Evolutionary conservation across 306 rosid species (phyloP).

Genomic region (Cicer pinnatifidum): DNA sequence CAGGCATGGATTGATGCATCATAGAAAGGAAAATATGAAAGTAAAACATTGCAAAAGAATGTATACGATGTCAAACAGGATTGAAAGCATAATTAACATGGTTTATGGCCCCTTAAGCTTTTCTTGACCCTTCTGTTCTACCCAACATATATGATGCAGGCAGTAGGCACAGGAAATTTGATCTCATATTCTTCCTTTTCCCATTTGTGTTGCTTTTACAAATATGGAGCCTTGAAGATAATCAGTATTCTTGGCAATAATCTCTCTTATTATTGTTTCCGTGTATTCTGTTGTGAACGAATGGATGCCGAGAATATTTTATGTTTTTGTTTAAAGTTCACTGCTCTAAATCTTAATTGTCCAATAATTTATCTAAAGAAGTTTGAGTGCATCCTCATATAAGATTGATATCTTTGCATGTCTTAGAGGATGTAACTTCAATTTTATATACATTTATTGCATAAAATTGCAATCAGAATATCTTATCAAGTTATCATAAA

Average conservation of each 20-base stretch:
- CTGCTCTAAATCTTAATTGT: not conserved
- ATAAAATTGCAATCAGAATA: constrained; percentile 8
- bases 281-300: not conserved
- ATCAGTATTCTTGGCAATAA: not conserved
- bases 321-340: constrained; percentile 15
- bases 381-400: constrained; percentile 15
- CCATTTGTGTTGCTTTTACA: constrained; percentile 9
- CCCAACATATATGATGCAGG: not conserved
- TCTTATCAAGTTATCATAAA: too few species aligned
- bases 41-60: not conserved
- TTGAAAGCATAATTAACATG: constrained; percentile 2
- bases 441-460: constrained; percentile 22
- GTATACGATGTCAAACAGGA: constrained; percentile 8
- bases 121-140: not conserved
- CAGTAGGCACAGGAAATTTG: not conserved
- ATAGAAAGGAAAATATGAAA: not conserved
- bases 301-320: not conserved
- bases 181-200: not conserved
- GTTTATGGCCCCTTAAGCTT: not conserved
- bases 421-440: not conserved
- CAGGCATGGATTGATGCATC: constrained; percentile 6
- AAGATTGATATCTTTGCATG: constrained; percentile 12
- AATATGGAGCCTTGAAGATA: constrained; percentile 1
- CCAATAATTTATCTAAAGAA: constrained; percentile 17
- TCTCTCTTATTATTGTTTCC: not conserved